Evolutionary conservation across 1,284 basidiomycete genomes (phyloP), one percentile per base, ranked within the genome.

Genomic region (Melampsora americana): DNA sequence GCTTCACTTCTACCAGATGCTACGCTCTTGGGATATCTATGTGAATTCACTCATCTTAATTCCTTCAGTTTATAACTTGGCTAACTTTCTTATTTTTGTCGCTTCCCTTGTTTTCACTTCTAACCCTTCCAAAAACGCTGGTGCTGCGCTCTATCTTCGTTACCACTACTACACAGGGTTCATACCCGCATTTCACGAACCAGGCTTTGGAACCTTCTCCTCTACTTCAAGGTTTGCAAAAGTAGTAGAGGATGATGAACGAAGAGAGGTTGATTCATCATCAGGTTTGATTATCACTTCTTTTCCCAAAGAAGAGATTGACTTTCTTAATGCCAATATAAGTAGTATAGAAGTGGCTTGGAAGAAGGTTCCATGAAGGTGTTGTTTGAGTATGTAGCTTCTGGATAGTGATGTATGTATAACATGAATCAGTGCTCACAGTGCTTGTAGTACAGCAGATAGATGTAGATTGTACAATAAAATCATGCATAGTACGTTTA

Each of bases 231-330:
- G 39, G 39, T 42, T 42, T 62, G 18, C 18, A 62, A 62, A 62
- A 32, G 18, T 35, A 18, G 20, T 9, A 20, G 61, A 62, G 32
- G 32, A 35, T 2, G 26, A 62, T 20, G 30, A 30, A 7, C 32
- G 32, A 62, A 62, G 20, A 28, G 61, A 62, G 1, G 61, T 35
- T 35, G 26, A 62, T 28, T 28, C 23, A 28, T 28, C 23, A 28
- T 20, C 18, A 62, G 32, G 18, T 28, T 9, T 62, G 26, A 28
- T 30, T 18, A 35, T 62, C 32, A 62, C 61, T 62, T 62, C 26
- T 32, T 62, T 62, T 18, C 61, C 61, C 28, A 62, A 62, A 62
- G 61, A 62, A 28, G 61, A 62, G 32, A 26, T 62, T 14, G 61
- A 62, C 18, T 62, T 62, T 35, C 18, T 26, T 7, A 62, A 62